A percentile compares a stretch with the other conserved stretches of the same genome.
Evolutionary conservation across 257 asterid genomes (phyloP).

Genomic region (Leptodermis oblonga): DNA sequence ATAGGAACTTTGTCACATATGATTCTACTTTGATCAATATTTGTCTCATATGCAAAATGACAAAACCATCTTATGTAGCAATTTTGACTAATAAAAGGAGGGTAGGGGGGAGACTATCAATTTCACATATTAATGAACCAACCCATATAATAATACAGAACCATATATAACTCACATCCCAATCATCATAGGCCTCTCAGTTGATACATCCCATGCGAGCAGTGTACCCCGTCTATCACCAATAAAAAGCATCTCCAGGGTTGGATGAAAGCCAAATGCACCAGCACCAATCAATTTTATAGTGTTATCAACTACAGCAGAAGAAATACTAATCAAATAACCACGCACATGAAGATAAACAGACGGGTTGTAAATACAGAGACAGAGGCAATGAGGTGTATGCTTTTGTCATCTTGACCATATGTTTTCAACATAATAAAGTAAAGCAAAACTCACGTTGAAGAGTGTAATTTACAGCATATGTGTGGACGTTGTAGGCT

Average conservation of each 20-base stretch:
- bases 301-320: slow-evolving; percentile 84
- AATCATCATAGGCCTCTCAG: slow-evolving; percentile 97
- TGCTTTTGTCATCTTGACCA: background rate
- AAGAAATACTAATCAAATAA: background rate
- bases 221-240: slow-evolving; percentile 98
- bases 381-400: background rate
- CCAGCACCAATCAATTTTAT: slow-evolving; percentile 97
- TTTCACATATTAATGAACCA: background rate
- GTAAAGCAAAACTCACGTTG: slow-evolving; percentile 63
- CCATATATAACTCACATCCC: slow-evolving; percentile 71
- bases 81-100: background rate
- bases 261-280: slow-evolving; percentile 96
- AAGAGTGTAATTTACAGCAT: slow-evolving; percentile 90
- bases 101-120: background rate
- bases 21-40: background rate
- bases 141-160: slow-evolving; percentile 7
- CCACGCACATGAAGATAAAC: background rate
- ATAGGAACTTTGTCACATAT: too few relatives aligned
- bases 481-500: slow-evolving; percentile 90
- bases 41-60: background rate
- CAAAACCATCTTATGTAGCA: background rate
- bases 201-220: slow-evolving; percentile 99
- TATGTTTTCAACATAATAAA: background rate
- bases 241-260: slow-evolving; percentile 93
- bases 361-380: background rate